Base-by-base conservation (phyloP, 441 rosid species). In the Populus hybrid region DNA sequence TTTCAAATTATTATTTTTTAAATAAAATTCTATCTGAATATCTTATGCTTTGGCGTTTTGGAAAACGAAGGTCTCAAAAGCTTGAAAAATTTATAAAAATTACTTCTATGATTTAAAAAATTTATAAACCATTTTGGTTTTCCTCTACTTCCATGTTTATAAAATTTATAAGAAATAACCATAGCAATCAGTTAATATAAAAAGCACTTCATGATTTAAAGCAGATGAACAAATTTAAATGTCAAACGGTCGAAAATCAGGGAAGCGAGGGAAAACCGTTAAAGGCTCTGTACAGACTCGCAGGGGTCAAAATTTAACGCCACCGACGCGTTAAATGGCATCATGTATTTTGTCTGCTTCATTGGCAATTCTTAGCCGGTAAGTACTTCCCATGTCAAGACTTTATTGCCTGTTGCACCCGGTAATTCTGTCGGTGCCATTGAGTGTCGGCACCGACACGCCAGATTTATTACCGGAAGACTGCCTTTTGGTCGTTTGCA, bases 391-490 rank as follows among this genome's bases (percentile, higher is more conserved):
- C 38, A 6, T 64, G 69, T 42, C 71, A 30, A 35, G 72, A 11
- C 23, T 3, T 3, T 53, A 69, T n/a, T 0, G 4, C 32, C 32
- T 3, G 32, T 30, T 3, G 32, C 32, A 30, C 46, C 90, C 83
- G 75, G 87, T 85, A 5, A 30, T 12, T 36, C 79, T 82, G 89
- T 88, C 89, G 91, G 88, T 80, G 76, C 32, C 2, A 1, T 8
- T 0, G 0, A 12, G 69, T 87, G 91, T 88, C 88, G 90, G 91
- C 91, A 90, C 93, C 90, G 90, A 90, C 91, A 82, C 84, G 83
- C 85, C 67, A 75, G 85, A 73, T 79, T 75, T 46, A 64, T 78
- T 74, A 24, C 89, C 88, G 88, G 86, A 80, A 32, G 77, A 8
- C 1, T 30, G 0, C 32, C 32, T 30, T 30, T 30, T 3, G 32